Percentiles rank a stretch among this genome's conserved stretches.
Conservation (phyloP, 805 yeast genomes). For the Kluyveromyces nonfermentans region DNA sequence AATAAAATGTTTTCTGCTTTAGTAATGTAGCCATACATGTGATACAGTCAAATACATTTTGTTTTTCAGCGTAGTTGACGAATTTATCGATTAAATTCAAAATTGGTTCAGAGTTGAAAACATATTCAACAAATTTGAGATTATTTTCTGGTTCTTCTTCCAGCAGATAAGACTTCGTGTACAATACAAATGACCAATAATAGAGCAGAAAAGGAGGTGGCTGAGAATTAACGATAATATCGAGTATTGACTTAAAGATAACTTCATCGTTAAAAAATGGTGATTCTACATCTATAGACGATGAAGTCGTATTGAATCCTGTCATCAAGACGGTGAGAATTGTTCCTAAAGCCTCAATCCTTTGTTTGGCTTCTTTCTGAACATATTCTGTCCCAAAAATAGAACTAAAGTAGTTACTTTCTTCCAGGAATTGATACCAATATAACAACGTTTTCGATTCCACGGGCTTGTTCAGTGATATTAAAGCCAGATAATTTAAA, state of each 20-base stretch:
- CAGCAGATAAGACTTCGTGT: slow-evolving; percentile 40
- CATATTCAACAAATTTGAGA: slow-evolving; percentile 8
- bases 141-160: slow-evolving; percentile 30
- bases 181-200: slow-evolving; percentile 57
- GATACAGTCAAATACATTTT: slow-evolving; percentile 40
- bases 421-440: slow-evolving; percentile 51
- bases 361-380: slow-evolving; percentile 13
- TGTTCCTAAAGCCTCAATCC: slow-evolving; percentile 39
- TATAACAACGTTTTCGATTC: slow-evolving; percentile 25
- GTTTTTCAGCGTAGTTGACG: slow-evolving; percentile 31
- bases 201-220: slow-evolving; percentile 45
- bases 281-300: slow-evolving; percentile 31
- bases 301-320: slow-evolving; percentile 45
- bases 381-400: slow-evolving; percentile 4
- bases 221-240: slow-evolving; percentile 29
- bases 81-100: slow-evolving; percentile 19
- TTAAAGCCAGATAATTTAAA: slow-evolving; percentile 31
- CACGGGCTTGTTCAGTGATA: slow-evolving; percentile 31
- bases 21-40: slow-evolving; percentile 34
- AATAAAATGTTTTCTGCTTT: slow-evolving; percentile 40
- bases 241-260: slow-evolving; percentile 34
- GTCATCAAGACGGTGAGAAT: slow-evolving; percentile 43
- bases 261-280: slow-evolving; percentile 35
- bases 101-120: slow-evolving; percentile 9
- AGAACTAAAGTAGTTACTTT: slow-evolving; percentile 22